Conservation (phyloP, 106 monocot genomes). For the Narthecium ossifragum region DNA sequence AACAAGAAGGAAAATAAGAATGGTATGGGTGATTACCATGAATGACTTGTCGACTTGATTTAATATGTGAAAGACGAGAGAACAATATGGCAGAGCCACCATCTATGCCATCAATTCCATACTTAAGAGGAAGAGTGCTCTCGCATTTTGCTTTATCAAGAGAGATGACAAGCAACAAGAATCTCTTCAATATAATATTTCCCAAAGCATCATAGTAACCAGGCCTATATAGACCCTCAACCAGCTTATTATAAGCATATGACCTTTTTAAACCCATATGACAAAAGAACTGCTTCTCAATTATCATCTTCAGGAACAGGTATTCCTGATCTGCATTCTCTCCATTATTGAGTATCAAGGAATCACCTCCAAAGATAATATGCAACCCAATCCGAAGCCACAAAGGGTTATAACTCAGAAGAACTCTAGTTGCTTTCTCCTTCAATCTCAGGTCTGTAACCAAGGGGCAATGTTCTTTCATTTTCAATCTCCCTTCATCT, state of each 20-base stretch:
- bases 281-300: constrained; percentile 44
- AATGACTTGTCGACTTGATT: constrained; percentile 50
- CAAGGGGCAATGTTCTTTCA: constrained; percentile 55
- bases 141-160: constrained; percentile 69
- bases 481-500: constrained; percentile 60
- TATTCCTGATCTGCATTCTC: constrained; percentile 19
- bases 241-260: constrained; percentile 49
- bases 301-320: constrained; percentile 35
- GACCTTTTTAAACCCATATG: constrained; percentile 30
- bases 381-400: constrained; percentile 65
- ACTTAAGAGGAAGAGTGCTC: constrained; percentile 38
- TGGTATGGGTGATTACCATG: constrained; percentile 18
- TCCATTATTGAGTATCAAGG: constrained; percentile 24
- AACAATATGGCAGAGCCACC: constrained; percentile 57
- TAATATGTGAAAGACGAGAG: constrained; percentile 30
- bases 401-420: constrained; percentile 43
- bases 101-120: constrained; percentile 67
- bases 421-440: constrained; percentile 35
- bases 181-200: constrained; percentile 48
- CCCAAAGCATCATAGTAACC: constrained; percentile 57
- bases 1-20: background rate
- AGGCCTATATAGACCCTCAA: constrained; percentile 39
- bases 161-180: constrained; percentile 42
- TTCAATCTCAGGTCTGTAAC: constrained; percentile 48
- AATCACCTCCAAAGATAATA: constrained; percentile 64